phyloP scores from a whole-genome alignment of 495 filamentous ascomycete genomes.

The Xylaria curta region DNA sequence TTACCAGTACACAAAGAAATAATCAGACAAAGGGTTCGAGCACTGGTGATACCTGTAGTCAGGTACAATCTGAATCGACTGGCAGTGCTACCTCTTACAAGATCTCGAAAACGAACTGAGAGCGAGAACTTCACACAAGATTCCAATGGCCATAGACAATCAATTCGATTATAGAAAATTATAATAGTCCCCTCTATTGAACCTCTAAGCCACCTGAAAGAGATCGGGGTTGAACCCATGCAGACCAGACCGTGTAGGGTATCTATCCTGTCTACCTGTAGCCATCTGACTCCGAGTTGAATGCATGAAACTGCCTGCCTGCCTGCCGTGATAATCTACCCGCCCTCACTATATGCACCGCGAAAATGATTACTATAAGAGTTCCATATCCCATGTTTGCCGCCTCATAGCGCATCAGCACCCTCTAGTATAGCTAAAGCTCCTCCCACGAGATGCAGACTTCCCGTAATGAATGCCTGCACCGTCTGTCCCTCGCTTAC shows the following conservation, averaged over 20 bases:
- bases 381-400: not conserved
- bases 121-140: not conserved
- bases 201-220: not conserved
- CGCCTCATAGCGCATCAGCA: constrained; percentile 47
- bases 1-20: not conserved
- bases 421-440: constrained; percentile 58
- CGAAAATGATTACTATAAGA: no score
- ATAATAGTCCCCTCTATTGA: not conserved
- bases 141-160: not conserved
- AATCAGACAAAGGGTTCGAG: not conserved
- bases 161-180: not conserved
- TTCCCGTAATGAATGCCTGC: constrained; percentile 65
- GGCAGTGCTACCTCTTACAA: not conserved
- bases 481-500: constrained; percentile 40
- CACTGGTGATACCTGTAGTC: not conserved
- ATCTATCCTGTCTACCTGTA: constrained; percentile 23
- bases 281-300: constrained; percentile 15
- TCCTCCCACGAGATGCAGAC: constrained; percentile 66
- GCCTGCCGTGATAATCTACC: not conserved
- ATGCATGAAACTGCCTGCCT: constrained; percentile 9
- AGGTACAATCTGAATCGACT: not conserved
- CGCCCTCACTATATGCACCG: no score
- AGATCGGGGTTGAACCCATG: constrained; percentile 21
- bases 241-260: constrained; percentile 19
- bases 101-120: not conserved